Evolutionary conservation across 2,329 filamentous ascomycete species (phyloP), one percentile per base, ranked within the genome.

Genomic region (Phyllosticta citrichinensis): DNA sequence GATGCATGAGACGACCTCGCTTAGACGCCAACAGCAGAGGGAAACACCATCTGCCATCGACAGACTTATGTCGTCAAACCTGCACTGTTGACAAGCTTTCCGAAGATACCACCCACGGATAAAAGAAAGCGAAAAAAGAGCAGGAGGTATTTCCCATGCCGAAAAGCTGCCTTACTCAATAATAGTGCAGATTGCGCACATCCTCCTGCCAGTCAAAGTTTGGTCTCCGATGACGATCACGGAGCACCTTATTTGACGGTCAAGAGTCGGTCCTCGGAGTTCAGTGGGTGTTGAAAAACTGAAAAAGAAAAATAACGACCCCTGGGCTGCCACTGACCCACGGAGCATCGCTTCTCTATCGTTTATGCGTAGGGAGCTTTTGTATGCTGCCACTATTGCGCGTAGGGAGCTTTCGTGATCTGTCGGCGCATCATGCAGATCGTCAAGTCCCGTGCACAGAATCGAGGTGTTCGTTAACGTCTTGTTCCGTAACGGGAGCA

Each of bases 401-500:
- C 22, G 22, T 22, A 22, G 22, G 22, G 22, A 22, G 22, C 22
- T 22, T 3, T 22, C 22, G 22, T 54, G 58, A 60, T 60, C 58
- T 27, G 8, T 52, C 25, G 35, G 55, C 58, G 27, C 53, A 60
- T 52, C 58, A 33, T 56, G 58, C 54, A 14, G 60, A 53, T 58
- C 58, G 22, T 25, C 58, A 60, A 14, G 52, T 40, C n/a, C 58
- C 58, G 58, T 60, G 58, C 58, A 30, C 58, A 2, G 53, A 56
- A 19, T 77, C 75, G 1, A 77, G 64, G 65, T 77, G 75, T 58
- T 70, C 64, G 60, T 76, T 77, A 59, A 77, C 75, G 5, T 68
- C 60, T 51, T 66, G 63, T 55, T 73, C 69, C 5, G 65, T 64
- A 53, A 76, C 56, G 1, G 47, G 58, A 3, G 62, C 20, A 40